Base-by-base conservation (phyloP, 805 yeast species). In the Zygosaccharomyces bisporus region DNA sequence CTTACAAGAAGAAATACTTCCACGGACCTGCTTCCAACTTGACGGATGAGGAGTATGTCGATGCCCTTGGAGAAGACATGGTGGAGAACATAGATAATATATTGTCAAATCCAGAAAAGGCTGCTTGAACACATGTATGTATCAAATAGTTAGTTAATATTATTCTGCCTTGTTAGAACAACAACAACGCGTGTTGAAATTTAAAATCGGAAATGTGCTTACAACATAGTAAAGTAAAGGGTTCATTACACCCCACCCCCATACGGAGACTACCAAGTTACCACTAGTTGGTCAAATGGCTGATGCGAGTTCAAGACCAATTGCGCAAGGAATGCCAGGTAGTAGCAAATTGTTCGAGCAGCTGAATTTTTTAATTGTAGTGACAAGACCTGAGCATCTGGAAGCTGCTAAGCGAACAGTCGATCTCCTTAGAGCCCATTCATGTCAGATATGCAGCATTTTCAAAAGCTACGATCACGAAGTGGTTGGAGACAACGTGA, bases 1-100 rank as follows among this genome's bases (percentile, higher is more conserved):
- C 69, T 2, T 72, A 73, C 56, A 83, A 80, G 18, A 75, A 73
- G 50, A 75, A 72, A 47, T 64, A 68, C 53, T 82, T 76, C 67
- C 63, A 67, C 29, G 89, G 89, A 4, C 88, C 88, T 31, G 56
- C 57, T 34, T 59, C 66, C 9, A 62, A 61, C 38, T 41, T 65
- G n/a, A 50, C 61, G 44, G 71, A 42, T 17, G 65, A 58, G 18
- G 56, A 58, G 21, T 59, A 51, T 34, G 39, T 40, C 45, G 56
- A 27, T 55, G 69, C 54, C 59, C 54, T 57, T 10, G 61, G 60
- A 23, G 46, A 45, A 16, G 55, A 54, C 23, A 40, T 47, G n/a
- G 56, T 58, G 10, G 62, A 58, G 32, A 55, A 52, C 8, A 57
- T 58, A 4, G 62, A 58, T 34, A 54, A 52, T 8, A 55, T 58